phyloP scores from a whole-genome alignment of 441 rosid species.

The Syzygium syzygioides region DNA sequence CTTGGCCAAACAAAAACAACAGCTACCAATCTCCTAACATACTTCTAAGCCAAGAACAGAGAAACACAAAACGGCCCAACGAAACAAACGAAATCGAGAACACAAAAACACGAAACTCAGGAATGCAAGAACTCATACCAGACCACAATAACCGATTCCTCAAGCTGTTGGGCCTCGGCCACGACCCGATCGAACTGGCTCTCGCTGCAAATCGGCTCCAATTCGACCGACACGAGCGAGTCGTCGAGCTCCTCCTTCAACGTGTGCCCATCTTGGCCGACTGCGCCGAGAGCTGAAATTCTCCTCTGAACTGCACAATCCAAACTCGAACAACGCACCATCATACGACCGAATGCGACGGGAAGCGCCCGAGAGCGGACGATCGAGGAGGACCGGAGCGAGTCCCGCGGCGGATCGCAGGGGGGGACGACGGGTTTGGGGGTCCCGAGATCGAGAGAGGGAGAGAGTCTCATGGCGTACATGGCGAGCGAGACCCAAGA shows the following conservation, averaged over 20 bases:
- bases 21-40: background rate
- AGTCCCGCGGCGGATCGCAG: slow-evolving; percentile 1
- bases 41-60: background rate
- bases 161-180: slow-evolving; percentile 62
- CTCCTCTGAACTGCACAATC: slow-evolving; percentile 11
- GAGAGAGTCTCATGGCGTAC: slow-evolving; percentile 21
- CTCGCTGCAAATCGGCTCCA: slow-evolving; percentile 48
- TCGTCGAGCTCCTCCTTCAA: slow-evolving; percentile 41
- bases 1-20: background rate
- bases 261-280: slow-evolving; percentile 26
- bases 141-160: slow-evolving; percentile 54
- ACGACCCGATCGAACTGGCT: slow-evolving; percentile 60
- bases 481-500: background rate
- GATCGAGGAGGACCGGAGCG: background rate
- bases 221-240: slow-evolving; percentile 49
- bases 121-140: slow-evolving; percentile 38
- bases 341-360: slow-evolving; percentile 9
- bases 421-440: slow-evolving; percentile 16
- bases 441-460: slow-evolving; percentile 12
- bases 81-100: background rate
- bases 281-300: slow-evolving; percentile 24
- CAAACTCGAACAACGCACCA: slow-evolving; percentile 12
- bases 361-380: slow-evolving; percentile 10
- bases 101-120: background rate
- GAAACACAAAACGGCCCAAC: background rate